Conservation (phyloP, 202 grass and related monocot genomes). For the Dendrocalamus latiflorus region DNA sequence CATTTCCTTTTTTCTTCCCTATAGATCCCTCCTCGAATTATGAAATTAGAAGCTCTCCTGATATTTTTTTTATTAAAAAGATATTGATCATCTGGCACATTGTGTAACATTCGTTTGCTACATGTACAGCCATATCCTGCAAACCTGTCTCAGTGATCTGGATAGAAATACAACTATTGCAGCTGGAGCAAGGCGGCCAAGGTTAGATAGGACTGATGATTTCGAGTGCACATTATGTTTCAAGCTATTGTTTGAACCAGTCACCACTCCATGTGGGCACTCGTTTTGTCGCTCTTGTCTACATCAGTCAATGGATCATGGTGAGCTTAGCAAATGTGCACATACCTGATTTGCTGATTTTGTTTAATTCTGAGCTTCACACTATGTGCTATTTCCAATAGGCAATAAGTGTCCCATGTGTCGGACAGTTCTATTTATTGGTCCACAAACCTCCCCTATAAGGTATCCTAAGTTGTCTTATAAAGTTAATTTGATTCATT, state of each 20-base stretch:
- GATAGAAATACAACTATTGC: conserved; percentile 57
- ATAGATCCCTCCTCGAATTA: background rate
- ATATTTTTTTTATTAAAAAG: background rate
- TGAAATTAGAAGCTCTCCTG: background rate
- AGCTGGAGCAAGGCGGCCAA: conserved; percentile 47
- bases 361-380: conserved; percentile 19
- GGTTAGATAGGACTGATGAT: conserved; percentile 73
- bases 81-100: conserved; percentile 14
- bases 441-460: conserved; percentile 84
- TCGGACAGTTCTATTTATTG: conserved; percentile 89
- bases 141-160: conserved; percentile 66
- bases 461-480: conserved; percentile 45
- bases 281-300: conserved; percentile 94
- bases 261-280: conserved; percentile 98
- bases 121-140: conserved; percentile 61
- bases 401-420: conserved; percentile 98
- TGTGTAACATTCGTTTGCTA: conserved; percentile 17
- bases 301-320: conserved; percentile 96
- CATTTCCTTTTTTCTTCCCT: background rate
- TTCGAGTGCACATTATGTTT: conserved; percentile 96
- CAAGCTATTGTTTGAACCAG: conserved; percentile 94
- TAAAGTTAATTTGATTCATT: background rate
- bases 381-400: conserved; percentile 41
- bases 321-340: conserved; percentile 50
- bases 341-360: conserved; percentile 15